A percentile compares a stretch with the other conserved stretches of the same genome.
phyloP scores from a whole-genome alignment of 768 basidiomycete species.

The Mycena polygramma region DNA sequence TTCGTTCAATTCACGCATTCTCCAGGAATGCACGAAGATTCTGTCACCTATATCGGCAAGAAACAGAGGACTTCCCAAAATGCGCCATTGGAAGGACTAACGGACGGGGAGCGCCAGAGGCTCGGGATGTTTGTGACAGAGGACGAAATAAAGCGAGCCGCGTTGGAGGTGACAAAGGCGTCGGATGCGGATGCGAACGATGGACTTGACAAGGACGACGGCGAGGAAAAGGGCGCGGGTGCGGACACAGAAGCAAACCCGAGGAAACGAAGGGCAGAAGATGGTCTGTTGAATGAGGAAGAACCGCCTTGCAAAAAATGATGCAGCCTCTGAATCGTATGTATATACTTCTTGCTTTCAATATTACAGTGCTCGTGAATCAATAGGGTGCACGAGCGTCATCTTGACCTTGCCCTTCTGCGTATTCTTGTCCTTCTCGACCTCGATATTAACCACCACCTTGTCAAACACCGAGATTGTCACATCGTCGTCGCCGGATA shows the following conservation, averaged over 20 bases:
- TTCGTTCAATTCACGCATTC: conserved; percentile 22
- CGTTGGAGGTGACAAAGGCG: not conserved
- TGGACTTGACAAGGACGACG: not conserved
- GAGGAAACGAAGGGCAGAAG: conserved; percentile 18
- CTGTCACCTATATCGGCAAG: conserved; percentile 17
- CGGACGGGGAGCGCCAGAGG: conserved; percentile 27
- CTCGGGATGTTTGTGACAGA: conserved; percentile 22
- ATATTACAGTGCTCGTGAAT: conserved; percentile 59
- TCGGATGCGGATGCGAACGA: not conserved
- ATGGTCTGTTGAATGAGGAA: not conserved
- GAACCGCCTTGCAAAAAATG: conserved; percentile 11
- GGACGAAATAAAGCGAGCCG: conserved; percentile 16
- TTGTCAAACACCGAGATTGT: conserved; percentile 94
- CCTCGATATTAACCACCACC: conserved; percentile 88
- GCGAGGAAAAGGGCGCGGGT: not conserved
- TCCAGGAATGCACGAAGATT: not conserved
- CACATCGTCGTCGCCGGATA: conserved; percentile 53
- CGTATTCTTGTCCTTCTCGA: conserved; percentile 96
- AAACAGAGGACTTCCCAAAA: conserved; percentile 3
- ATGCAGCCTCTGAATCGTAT: not conserved
- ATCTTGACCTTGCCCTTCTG: conserved; percentile 92
- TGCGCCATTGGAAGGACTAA: conserved; percentile 11
- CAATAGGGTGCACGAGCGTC: conserved; percentile 77
- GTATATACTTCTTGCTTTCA: not conserved
- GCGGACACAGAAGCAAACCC: not conserved